phyloP scores from a whole-genome alignment of 495 filamentous ascomycete genomes.

The Lichina pygmaea region DNA sequence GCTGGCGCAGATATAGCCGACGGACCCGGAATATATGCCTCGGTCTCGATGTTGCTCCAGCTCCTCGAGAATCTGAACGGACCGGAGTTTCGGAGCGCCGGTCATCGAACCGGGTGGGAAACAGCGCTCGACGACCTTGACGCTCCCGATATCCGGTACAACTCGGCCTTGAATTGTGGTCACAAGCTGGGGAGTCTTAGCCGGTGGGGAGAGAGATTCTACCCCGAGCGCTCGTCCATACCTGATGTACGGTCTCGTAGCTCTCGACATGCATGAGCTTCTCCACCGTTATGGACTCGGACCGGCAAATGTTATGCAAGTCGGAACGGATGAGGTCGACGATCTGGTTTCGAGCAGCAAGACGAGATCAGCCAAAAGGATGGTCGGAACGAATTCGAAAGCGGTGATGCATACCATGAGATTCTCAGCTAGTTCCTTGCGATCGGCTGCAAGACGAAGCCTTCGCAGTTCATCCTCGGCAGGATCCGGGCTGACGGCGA shows the following conservation, averaged over 20 bases:
- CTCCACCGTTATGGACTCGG: conserved; percentile 28
- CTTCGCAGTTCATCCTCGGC: conserved; percentile 37
- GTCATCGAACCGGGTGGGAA: conserved; percentile 89
- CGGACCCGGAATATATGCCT: conserved; percentile 68
- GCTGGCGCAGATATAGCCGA: conserved; percentile 69
- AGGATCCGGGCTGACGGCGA: conserved; percentile 39
- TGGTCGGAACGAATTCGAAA: too few relatives aligned
- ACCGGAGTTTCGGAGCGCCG: conserved; percentile 75
- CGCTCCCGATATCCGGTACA: neutral
- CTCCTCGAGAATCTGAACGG: conserved; percentile 46
- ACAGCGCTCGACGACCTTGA: neutral
- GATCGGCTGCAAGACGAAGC: conserved; percentile 11
- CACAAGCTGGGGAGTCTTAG: neutral
- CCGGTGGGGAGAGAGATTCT: neutral
- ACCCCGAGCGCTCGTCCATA: neutral
- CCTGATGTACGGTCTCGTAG: conserved; percentile 22
- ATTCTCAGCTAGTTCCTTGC: conserved; percentile 87
- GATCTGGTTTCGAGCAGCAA: conserved; percentile 16
- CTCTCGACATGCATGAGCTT: conserved; percentile 71
- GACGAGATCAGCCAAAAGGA: too few relatives aligned
- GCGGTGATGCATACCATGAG: conserved; percentile 29
- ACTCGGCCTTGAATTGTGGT: neutral
- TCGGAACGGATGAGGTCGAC: conserved; percentile 87
- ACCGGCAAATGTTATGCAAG: conserved; percentile 51
- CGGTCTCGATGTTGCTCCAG: conserved; percentile 39